Conservation (phyloP, 164 flowering plant genomes). For the Magnolia sinica region DNA sequence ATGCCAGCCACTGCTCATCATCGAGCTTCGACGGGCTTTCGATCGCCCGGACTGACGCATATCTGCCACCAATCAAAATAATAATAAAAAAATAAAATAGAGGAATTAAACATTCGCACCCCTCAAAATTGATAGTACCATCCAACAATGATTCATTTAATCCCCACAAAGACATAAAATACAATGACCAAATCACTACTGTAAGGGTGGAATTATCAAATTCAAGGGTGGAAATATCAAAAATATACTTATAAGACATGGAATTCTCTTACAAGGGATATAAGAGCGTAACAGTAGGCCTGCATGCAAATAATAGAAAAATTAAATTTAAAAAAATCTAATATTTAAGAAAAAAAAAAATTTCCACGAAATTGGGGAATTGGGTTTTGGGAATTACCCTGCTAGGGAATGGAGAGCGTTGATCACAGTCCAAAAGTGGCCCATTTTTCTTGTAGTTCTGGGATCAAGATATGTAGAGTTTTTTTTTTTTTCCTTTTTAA, state of each 20-base stretch:
- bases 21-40: constrained; percentile 80
- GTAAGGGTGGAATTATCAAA: too few species aligned
- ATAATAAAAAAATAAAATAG: neutral
- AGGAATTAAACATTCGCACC: neutral
- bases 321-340: neutral
- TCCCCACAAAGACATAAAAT: too few species aligned
- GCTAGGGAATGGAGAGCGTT: constrained; percentile 51
- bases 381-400: constrained; percentile 40
- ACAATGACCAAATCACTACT: too few species aligned
- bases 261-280: constrained; percentile 69
- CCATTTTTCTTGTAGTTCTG: constrained; percentile 25
- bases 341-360: neutral
- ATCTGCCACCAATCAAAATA: constrained; percentile 32
- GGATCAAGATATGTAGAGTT: neutral
- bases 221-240: neutral
- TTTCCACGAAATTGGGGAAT: neutral
- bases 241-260: neutral
- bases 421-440: constrained; percentile 57
- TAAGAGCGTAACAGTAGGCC: constrained; percentile 75
- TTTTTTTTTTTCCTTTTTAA: neutral
- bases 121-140: too few species aligned
- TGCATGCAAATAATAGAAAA: constrained; percentile 28
- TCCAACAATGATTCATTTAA: too few species aligned
- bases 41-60: constrained; percentile 84
- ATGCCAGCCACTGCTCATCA: constrained; percentile 98